phyloP scores from a whole-genome alignment of 768 basidiomycete species.

The Tylopilus felleus region DNA sequence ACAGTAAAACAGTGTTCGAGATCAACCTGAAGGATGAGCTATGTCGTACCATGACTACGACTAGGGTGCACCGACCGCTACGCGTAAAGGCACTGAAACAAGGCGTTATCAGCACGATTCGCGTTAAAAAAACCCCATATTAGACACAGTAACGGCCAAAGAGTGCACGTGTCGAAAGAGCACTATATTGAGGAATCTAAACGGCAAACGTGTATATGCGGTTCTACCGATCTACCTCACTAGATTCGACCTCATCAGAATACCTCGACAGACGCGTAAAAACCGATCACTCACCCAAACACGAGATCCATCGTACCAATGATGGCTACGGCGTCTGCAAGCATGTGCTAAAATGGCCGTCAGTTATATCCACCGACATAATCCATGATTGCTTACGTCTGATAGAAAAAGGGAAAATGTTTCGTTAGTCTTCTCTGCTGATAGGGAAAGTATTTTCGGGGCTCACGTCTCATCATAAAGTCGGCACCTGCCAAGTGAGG shows the following conservation, averaged over 20 bases:
- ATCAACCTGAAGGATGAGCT: no score
- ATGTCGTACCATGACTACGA: no score
- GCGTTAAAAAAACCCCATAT: not conserved
- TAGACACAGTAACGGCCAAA: not conserved
- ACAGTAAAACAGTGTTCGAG: no score
- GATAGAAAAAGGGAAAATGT: slow-evolving; percentile 12
- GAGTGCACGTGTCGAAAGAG: not conserved
- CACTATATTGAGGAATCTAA: slow-evolving; percentile 7
- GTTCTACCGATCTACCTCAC: slow-evolving; percentile 33
- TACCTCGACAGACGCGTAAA: not conserved
- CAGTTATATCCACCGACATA: slow-evolving; percentile 1
- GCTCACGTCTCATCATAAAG: slow-evolving; percentile 95
- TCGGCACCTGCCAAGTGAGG: slow-evolving; percentile 94
- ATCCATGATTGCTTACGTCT: slow-evolving; percentile 35
- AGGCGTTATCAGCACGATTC: not conserved
- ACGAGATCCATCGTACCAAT: slow-evolving; percentile 99
- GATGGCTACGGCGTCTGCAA: slow-evolving; percentile 93
- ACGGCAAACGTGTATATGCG: slow-evolving; percentile 4
- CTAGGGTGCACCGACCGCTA: no score
- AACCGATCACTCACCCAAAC: slow-evolving; percentile 68
- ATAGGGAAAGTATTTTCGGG: not conserved
- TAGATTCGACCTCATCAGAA: slow-evolving; percentile 1
- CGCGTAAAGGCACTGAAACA: not conserved
- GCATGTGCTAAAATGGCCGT: slow-evolving; percentile 60
- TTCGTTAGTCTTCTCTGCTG: not conserved